Evolutionary conservation across 768 basidiomycete genomes (phyloP).

Genomic region (Vararia minispora): DNA sequence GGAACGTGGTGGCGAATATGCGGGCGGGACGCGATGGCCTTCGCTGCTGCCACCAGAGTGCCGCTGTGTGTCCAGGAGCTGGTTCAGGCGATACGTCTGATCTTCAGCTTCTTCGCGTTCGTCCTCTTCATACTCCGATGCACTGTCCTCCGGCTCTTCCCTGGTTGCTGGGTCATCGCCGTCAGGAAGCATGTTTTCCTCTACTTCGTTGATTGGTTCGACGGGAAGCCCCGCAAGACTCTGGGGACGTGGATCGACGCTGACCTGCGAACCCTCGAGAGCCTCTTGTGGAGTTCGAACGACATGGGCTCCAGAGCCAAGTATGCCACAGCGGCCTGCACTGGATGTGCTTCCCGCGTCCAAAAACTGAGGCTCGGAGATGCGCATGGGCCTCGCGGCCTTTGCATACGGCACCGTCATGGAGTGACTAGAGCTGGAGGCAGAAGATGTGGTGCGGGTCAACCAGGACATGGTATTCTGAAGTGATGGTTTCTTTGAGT

Average conservation of each 20-base stretch:
- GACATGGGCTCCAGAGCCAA: slow-evolving; percentile 65
- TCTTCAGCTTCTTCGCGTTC: not conserved
- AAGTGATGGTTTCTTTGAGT: slow-evolving; percentile 26
- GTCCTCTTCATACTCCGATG: slow-evolving; percentile 5
- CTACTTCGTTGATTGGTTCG: too few species aligned
- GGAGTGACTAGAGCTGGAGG: slow-evolving; percentile 22
- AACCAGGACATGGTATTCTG: slow-evolving; percentile 34
- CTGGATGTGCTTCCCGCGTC: too few species aligned
- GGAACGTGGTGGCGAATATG: slow-evolving; percentile 17
- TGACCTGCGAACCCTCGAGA: slow-evolving; percentile 26
- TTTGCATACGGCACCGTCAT: slow-evolving; percentile 16
- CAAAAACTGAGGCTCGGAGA: slow-evolving; percentile 32
- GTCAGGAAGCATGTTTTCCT: too few species aligned
- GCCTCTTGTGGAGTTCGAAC: slow-evolving; percentile 78
- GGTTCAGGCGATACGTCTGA: not conserved
- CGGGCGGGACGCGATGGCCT: slow-evolving; percentile 11
- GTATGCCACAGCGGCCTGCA: slow-evolving; percentile 38
- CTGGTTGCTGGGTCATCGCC: too few species aligned
- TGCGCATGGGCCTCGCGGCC: slow-evolving; percentile 28
- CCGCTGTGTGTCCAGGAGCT: not conserved
- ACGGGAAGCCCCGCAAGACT: too few species aligned
- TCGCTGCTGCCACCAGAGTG: not conserved
- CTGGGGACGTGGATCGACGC: too few species aligned
- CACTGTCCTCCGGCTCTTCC: too few species aligned
- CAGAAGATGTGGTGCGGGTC: slow-evolving; percentile 24